These are phyloP conservation scores for Sindora glabra DNA, from an alignment of 306 rosid species.

Conservation along the genomic window DNA sequence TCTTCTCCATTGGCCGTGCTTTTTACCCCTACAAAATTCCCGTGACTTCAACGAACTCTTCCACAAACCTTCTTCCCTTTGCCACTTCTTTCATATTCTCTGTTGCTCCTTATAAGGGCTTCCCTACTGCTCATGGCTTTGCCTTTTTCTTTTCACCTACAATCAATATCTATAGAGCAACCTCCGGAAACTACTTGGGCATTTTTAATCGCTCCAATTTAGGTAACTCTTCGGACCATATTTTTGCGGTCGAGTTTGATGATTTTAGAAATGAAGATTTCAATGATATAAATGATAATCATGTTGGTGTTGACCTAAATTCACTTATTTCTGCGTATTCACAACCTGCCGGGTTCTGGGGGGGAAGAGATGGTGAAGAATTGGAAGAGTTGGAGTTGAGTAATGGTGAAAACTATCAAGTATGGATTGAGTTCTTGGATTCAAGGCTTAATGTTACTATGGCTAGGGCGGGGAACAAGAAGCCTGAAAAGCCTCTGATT, in stretches of 20 bases:
- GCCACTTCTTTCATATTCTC: constrained; percentile 43
- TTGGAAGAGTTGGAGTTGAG: constrained; percentile 20
- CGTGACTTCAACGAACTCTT: constrained; percentile 6
- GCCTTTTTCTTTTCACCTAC: constrained; percentile 26
- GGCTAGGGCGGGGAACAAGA: constrained; percentile 26
- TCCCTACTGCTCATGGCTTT: constrained; percentile 36
- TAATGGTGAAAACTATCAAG: constrained; percentile 35
- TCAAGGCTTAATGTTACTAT: constrained; percentile 27
- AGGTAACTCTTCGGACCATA: constrained; percentile 16
- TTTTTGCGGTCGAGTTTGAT: constrained; percentile 32
- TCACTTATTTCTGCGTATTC: constrained; percentile 26
- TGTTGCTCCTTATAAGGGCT: constrained; percentile 11
- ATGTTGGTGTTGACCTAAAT: constrained; percentile 38
- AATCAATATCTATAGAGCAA: constrained; percentile 13
- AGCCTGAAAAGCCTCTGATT: constrained; percentile 30
- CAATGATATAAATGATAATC: constrained; percentile 26
- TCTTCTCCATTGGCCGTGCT: constrained; percentile 27
- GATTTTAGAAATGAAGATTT: constrained; percentile 35
- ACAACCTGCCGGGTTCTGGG: constrained; percentile 29
- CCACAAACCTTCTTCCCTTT: constrained; percentile 17
- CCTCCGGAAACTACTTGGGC: constrained; percentile 30
- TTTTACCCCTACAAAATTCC: constrained; percentile 22
- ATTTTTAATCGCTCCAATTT: constrained; percentile 27
- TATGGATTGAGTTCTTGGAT: constrained; percentile 28
- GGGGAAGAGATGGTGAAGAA: constrained; percentile 6